Evolutionary conservation across 2,329 filamentous ascomycete genomes (phyloP).

Genomic region (Fusarium floridanum): DNA sequence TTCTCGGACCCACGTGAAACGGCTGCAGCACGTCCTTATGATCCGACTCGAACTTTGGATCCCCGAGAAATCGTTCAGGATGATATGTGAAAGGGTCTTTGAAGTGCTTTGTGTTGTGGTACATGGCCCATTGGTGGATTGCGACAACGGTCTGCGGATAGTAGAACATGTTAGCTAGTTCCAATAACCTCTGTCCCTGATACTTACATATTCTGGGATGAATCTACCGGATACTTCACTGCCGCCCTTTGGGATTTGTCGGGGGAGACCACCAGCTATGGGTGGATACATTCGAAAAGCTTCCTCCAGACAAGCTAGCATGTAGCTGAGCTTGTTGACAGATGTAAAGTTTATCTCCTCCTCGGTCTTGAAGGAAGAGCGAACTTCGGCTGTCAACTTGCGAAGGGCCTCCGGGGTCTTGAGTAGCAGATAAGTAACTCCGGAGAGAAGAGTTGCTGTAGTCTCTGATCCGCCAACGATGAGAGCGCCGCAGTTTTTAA

Average conservation of each 20-base stretch:
- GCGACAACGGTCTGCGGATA: neutral
- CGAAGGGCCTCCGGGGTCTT: conserved; percentile 46
- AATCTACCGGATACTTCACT: neutral
- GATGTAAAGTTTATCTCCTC: conserved; percentile 26
- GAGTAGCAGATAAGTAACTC: conserved; percentile 46
- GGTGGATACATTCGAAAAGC: conserved; percentile 22
- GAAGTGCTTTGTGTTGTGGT: conserved; percentile 15
- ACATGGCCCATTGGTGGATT: conserved; percentile 16
- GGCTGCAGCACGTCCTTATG: conserved; percentile 13
- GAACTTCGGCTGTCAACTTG: conserved; percentile 53
- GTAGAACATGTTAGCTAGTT: neutral
- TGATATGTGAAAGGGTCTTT: conserved; percentile 10
- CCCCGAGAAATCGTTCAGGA: conserved; percentile 18
- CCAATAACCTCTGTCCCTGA: neutral
- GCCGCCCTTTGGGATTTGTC: neutral
- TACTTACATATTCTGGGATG: neutral
- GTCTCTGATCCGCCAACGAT: conserved; percentile 51
- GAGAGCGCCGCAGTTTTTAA: conserved; percentile 8
- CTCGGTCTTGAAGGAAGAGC: conserved; percentile 14
- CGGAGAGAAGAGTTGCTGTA: conserved; percentile 48
- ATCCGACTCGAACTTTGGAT: conserved; percentile 2
- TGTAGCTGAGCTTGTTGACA: conserved; percentile 22
- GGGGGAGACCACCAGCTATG: neutral
- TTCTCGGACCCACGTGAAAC: conserved; percentile 11
- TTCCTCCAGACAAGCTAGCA: conserved; percentile 18